Conservation (phyloP, 1,284 basidiomycete genomes). For the Leccinum ponderosum region DNA sequence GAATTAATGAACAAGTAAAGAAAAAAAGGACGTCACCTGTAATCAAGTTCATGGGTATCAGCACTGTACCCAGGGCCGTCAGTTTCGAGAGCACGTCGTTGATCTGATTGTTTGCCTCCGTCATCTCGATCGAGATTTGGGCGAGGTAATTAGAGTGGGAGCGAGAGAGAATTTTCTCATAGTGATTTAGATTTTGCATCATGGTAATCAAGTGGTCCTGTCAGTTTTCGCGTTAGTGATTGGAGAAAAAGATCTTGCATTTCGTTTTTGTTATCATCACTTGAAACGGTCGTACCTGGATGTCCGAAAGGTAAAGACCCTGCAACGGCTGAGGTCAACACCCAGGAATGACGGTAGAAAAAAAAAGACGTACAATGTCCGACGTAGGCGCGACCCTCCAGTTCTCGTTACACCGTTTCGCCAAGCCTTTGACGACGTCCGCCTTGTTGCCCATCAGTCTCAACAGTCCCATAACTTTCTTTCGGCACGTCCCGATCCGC, state of each 20-base stretch:
- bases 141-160: conserved; percentile 99
- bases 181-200: conserved; percentile 99
- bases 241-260: not conserved
- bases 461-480: conserved; percentile 99
- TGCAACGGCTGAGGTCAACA: conserved; percentile 29
- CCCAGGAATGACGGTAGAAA: not conserved
- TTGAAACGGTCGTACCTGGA: conserved; percentile 51
- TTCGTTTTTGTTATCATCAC: not conserved
- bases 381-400: conserved; percentile 98
- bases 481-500: conserved; percentile 96
- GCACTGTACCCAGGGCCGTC: conserved; percentile 95
- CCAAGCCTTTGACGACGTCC: conserved; percentile 98
- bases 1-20: not conserved
- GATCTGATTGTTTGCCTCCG: conserved; percentile 99
- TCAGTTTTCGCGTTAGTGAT: conserved; percentile 1
- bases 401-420: conserved; percentile 98
- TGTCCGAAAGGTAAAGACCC: conserved; percentile 94
- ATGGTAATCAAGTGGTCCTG: conserved; percentile 99
- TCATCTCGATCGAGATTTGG: conserved; percentile 99
- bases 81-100: conserved; percentile 99
- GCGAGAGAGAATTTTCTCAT: conserved; percentile 97
- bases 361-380: conserved; percentile 75
- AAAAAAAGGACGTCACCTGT: conserved; percentile 55
- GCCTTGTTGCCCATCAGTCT: conserved; percentile 99
- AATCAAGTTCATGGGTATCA: conserved; percentile 96